These are phyloP conservation scores for Penicillium sp. DNA, from an alignment of 2,329 filamentous ascomycete genomes.

Conservation along the genomic window DNA sequence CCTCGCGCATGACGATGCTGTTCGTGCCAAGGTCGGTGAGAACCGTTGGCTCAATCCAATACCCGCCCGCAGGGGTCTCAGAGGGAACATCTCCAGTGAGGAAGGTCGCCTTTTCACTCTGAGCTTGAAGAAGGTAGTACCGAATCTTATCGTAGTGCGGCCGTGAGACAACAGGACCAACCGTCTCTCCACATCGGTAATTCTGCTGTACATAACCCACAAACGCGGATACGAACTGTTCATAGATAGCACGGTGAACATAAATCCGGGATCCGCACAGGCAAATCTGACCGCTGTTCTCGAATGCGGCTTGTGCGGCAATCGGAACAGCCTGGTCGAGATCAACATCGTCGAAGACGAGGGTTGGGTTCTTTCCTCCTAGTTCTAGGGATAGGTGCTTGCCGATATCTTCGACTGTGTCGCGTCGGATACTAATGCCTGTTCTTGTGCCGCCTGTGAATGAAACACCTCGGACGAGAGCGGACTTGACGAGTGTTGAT, in stretches of 20 bases:
- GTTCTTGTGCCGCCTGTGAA: constrained; percentile 20
- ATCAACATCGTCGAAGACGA: constrained; percentile 21
- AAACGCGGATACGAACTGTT: constrained; percentile 58
- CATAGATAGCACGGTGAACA: constrained; percentile 63
- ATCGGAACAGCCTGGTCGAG: constrained; percentile 12
- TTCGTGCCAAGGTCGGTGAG: constrained; percentile 45
- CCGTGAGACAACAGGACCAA: constrained; percentile 42
- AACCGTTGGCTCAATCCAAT: constrained; percentile 64
- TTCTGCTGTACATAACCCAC: constrained; percentile 55
- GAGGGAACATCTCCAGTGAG: constrained; percentile 54
- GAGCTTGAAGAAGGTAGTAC: constrained; percentile 59
- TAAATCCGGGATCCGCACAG: constrained; percentile 67
- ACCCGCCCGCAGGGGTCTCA: constrained; percentile 35
- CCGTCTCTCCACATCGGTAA: constrained; percentile 60
- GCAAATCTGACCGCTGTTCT: constrained; percentile 33
- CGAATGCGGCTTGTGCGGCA: constrained; percentile 18
- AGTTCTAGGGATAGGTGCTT: constrained; percentile 22
- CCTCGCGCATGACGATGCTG: constrained; percentile 53
- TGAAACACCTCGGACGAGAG: constrained; percentile 16
- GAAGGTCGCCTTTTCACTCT: constrained; percentile 56
- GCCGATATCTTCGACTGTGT: constrained; percentile 22
- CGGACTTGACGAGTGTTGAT: constrained; percentile 13
- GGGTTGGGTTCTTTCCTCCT: constrained; percentile 19
- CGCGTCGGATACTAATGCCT: constrained; percentile 18
- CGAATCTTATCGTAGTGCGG: constrained; percentile 52